phyloP scores from a whole-genome alignment of 2,329 filamentous ascomycete species.

The Aspergillus novofumigatus region DNA sequence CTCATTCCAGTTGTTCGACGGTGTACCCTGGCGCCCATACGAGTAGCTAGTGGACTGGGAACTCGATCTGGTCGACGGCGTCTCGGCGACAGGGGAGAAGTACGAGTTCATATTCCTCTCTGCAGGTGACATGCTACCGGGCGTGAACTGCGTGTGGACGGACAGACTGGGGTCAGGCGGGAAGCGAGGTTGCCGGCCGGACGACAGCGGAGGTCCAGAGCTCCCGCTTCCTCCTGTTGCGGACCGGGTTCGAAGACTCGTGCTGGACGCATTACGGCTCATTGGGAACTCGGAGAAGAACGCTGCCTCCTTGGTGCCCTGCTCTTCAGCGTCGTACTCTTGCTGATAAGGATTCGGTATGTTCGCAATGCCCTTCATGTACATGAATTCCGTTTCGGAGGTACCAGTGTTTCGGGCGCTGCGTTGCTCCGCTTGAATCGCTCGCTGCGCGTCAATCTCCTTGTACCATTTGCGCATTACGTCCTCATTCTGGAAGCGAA shows the following conservation, averaged over 20 bases:
- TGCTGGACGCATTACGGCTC: slow-evolving; percentile 68
- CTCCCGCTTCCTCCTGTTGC: slow-evolving; percentile 59
- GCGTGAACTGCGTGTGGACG: slow-evolving; percentile 60
- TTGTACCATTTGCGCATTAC: slow-evolving; percentile 87
- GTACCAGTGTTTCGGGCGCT: slow-evolving; percentile 51
- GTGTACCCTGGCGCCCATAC: slow-evolving; percentile 70
- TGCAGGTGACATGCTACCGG: slow-evolving; percentile 54
- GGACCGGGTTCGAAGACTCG: slow-evolving; percentile 70
- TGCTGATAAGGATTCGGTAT: slow-evolving; percentile 79
- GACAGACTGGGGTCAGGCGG: slow-evolving; percentile 63
- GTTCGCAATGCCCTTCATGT: slow-evolving; percentile 64
- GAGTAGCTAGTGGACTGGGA: slow-evolving; percentile 64
- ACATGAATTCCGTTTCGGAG: slow-evolving; percentile 71
- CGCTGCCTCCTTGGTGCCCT: slow-evolving; percentile 33
- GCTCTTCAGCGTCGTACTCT: slow-evolving; percentile 54
- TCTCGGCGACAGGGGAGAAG: slow-evolving; percentile 80
- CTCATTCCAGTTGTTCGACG: slow-evolving; percentile 66
- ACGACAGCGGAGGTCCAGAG: slow-evolving; percentile 30
- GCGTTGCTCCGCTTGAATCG: slow-evolving; percentile 51
- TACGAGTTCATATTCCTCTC: slow-evolving; percentile 73
- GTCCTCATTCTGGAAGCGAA: slow-evolving; percentile 88
- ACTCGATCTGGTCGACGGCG: slow-evolving; percentile 54
- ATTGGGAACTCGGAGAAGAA: slow-evolving; percentile 49
- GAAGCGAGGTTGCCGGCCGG: slow-evolving; percentile 64
- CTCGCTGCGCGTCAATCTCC: slow-evolving; percentile 71